A percentile compares a stretch with the other conserved stretches of the same genome.
phyloP scores from a whole-genome alignment of 1,139 yeast species.

The Nakaseomyces uthaithaninus region DNA sequence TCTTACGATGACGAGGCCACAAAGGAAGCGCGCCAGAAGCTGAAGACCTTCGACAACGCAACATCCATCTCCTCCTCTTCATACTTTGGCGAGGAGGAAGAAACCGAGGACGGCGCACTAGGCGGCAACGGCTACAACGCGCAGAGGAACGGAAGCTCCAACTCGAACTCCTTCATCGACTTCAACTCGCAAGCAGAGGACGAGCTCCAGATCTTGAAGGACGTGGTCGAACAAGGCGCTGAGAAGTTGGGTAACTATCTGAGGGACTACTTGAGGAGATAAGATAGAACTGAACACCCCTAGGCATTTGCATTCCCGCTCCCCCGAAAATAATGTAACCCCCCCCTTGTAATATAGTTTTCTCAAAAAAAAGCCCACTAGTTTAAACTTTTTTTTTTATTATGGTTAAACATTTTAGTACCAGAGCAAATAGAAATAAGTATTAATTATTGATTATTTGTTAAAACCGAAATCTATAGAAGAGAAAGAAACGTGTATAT shows the following conservation, averaged over 20 bases:
- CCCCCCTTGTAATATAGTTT: conserved; percentile 1
- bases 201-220: conserved; percentile 79
- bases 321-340: not conserved
- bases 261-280: conserved; percentile 65
- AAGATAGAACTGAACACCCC: no score
- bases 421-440: not conserved
- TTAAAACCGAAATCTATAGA: not conserved
- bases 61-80: conserved; percentile 84
- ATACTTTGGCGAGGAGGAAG: conserved; percentile 83
- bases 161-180: conserved; percentile 40
- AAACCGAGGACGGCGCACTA: conserved; percentile 27
- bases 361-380: not conserved
- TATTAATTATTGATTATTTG: not conserved
- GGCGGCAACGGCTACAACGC: conserved; percentile 25
- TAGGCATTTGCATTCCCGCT: no score
- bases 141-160: conserved; percentile 14
- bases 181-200: conserved; percentile 57
- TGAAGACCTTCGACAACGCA: conserved; percentile 77
- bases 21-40: conserved; percentile 68
- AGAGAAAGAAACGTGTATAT: not conserved
- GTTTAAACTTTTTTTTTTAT: no score
- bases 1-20: conserved; percentile 71
- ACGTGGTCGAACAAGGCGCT: conserved; percentile 93
- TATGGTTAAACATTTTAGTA: no score
- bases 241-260: conserved; percentile 74